Percentiles rank a stretch among this genome's conserved stretches.
Conservation (phyloP, 768 basidiomycete species). For the Udeniomyces megalosporus region DNA sequence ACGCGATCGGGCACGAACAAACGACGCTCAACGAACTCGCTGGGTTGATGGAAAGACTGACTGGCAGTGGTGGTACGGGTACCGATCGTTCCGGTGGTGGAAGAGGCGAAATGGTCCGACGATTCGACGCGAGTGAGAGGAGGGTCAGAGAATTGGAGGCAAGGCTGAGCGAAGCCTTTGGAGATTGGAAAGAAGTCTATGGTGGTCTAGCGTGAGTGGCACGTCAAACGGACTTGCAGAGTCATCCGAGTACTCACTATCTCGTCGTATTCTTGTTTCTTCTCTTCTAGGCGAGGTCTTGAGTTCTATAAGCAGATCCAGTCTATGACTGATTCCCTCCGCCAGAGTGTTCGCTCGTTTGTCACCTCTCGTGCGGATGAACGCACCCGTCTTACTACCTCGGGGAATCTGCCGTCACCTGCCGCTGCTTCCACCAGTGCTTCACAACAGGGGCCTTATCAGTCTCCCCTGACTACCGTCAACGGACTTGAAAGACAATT, state of each 20-base stretch:
- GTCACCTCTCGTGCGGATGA: constrained; percentile 50
- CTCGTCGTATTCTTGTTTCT: not conserved
- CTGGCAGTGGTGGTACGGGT: constrained; percentile 65
- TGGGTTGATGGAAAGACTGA: constrained; percentile 54
- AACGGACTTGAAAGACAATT: too few relatives aligned
- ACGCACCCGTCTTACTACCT: constrained; percentile 46
- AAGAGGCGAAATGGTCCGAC: constrained; percentile 66
- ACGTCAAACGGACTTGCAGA: not conserved
- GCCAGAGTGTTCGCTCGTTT: constrained; percentile 45
- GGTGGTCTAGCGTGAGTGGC: constrained; percentile 61
- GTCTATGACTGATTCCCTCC: constrained; percentile 44
- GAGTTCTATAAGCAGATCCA: constrained; percentile 74
- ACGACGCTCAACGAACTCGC: constrained; percentile 56
- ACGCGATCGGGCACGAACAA: constrained; percentile 65
- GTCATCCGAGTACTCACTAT: too few relatives aligned
- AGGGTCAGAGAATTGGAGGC: constrained; percentile 56
- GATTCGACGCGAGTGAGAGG: constrained; percentile 62
- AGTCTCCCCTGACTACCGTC: not conserved
- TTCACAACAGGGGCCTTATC: constrained; percentile 18
- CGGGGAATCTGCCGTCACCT: too few relatives aligned
- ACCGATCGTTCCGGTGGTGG: too few relatives aligned
- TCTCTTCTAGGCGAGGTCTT: constrained; percentile 52
- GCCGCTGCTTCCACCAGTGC: too few relatives aligned
- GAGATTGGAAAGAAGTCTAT: constrained; percentile 70
- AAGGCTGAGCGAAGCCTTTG: constrained; percentile 57